These are phyloP conservation scores for Boehmeria nivea DNA, from an alignment of 306 rosid species.

Conservation along the genomic window DNA sequence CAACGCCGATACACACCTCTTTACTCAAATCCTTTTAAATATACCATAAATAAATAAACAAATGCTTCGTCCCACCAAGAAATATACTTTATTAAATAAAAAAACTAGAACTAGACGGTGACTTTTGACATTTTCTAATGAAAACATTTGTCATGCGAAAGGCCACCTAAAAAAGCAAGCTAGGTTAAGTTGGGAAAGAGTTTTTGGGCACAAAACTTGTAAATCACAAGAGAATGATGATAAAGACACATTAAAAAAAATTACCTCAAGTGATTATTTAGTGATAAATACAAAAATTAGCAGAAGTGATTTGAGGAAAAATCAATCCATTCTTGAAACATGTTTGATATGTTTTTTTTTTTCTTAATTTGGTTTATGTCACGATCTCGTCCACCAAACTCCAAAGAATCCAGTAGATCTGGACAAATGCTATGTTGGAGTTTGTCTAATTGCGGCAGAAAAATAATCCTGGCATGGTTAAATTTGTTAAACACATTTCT, in stretches of 20 bases:
- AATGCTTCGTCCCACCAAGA: not conserved
- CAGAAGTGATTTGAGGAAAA: not conserved
- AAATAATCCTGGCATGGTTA: not conserved
- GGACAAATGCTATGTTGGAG: not conserved
- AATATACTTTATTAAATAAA: not conserved
- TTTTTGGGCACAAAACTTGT: not conserved
- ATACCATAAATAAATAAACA: not conserved
- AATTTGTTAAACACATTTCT: not conserved
- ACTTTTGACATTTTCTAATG: slow-evolving; percentile 7
- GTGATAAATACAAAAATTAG: not conserved
- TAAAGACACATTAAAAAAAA: not conserved
- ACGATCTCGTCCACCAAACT: not conserved
- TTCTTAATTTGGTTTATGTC: not conserved
- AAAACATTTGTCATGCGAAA: not conserved
- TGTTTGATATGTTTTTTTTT: not conserved
- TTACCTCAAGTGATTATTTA: not conserved
- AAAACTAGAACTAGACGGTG: slow-evolving; percentile 1
- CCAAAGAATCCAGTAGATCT: slow-evolving; percentile 5
- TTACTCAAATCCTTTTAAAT: not conserved
- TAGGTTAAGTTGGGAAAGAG: not conserved
- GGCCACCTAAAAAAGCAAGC: slow-evolving; percentile 1
- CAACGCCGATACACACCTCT: slow-evolving; percentile 5
- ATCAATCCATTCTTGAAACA: not conserved
- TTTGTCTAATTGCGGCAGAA: not conserved
- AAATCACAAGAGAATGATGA: not conserved